Conservation (phyloP, 768 basidiomycete genomes). For the Lactifluus piperatus region DNA sequence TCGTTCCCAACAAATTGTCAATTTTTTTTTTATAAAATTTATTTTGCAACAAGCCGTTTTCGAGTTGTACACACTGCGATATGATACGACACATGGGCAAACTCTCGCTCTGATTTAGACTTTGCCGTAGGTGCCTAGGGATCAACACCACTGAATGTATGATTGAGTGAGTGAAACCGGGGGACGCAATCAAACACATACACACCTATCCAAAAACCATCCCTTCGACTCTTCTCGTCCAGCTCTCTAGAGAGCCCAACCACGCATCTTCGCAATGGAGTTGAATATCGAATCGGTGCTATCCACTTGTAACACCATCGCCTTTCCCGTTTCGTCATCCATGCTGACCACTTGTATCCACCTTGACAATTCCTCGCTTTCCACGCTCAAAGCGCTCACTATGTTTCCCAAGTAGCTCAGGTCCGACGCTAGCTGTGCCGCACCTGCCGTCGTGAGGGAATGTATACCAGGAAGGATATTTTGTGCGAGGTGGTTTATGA, state of each 20-base stretch:
- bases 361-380: slow-evolving; percentile 64
- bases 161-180: too few species aligned
- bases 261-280: slow-evolving; percentile 8
- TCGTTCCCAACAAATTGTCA: not conserved
- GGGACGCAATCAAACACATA: not conserved
- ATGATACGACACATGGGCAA: too few species aligned
- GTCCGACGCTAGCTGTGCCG: slow-evolving; percentile 80
- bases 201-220: not conserved
- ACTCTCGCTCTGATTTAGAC: too few species aligned
- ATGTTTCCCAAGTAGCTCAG: slow-evolving; percentile 88
- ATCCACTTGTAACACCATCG: slow-evolving; percentile 1
- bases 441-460: slow-evolving; percentile 53
- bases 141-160: too few species aligned
- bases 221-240: not conserved
- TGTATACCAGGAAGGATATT: slow-evolving; percentile 65
- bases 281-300: slow-evolving; percentile 8
- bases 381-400: slow-evolving; percentile 82
- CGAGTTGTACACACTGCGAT: not conserved
- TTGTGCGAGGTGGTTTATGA: slow-evolving; percentile 64
- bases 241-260: not conserved
- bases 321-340: slow-evolving; percentile 33
- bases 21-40: not conserved
- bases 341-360: slow-evolving; percentile 71
- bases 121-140: too few species aligned
- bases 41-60: not conserved